phyloP scores from a whole-genome alignment of 1,284 basidiomycete genomes.

The Boletellus deceptivus region DNA sequence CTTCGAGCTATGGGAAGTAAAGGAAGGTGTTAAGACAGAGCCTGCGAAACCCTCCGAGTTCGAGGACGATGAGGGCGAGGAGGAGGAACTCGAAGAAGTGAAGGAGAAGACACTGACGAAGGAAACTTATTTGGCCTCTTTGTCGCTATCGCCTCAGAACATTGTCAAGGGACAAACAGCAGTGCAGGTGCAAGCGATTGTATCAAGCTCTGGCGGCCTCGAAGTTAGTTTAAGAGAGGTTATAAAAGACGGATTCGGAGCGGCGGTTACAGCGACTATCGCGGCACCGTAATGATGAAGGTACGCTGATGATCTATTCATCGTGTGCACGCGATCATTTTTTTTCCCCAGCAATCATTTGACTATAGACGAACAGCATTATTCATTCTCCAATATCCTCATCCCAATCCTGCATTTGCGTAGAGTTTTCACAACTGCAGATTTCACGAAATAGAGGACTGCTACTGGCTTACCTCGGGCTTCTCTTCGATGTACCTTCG shows the following conservation, averaged over 20 bases:
- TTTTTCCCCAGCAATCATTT: neutral
- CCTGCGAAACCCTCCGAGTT: conserved; percentile 52
- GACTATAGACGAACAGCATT: neutral
- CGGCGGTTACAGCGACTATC: conserved; percentile 23
- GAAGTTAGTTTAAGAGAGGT: conserved; percentile 49
- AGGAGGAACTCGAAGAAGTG: conserved; percentile 58
- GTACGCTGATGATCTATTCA: conserved; percentile 1
- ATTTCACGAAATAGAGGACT: conserved; percentile 7
- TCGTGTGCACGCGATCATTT: neutral
- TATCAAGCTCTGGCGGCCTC: conserved; percentile 49
- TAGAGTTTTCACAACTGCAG: conserved; percentile 9
- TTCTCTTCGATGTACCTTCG: conserved; percentile 46
- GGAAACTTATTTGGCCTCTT: conserved; percentile 55
- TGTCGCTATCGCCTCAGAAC: conserved; percentile 51
- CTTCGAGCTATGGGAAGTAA: conserved; percentile 88
- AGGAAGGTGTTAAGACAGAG: conserved; percentile 77
- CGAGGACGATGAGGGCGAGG: conserved; percentile 56
- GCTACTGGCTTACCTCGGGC: conserved; percentile 43
- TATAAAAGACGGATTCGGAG: conserved; percentile 37
- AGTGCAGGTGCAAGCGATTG: conserved; percentile 64
- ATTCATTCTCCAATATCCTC: conserved; percentile 55
- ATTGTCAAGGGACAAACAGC: conserved; percentile 51
- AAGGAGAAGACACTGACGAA: conserved; percentile 69
- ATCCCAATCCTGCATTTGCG: conserved; percentile 46
- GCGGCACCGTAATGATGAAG: conserved; percentile 21